phyloP scores from a whole-genome alignment of 176 grass and related monocot species.

The Panicum miliaceum region DNA sequence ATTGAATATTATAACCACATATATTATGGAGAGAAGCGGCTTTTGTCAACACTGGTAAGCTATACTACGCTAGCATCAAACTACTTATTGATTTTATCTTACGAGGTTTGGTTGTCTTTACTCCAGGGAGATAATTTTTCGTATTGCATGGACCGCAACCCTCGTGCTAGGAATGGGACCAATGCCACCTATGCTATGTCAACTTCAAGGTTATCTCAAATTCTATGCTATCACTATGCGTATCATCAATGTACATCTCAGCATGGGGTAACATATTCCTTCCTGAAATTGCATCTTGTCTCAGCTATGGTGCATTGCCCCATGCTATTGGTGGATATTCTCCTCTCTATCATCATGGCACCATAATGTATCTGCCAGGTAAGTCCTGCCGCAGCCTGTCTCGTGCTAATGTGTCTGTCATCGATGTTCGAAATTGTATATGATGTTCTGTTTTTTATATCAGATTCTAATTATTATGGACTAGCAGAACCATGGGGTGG shows the following conservation, averaged over 20 bases:
- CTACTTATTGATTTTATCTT: background rate
- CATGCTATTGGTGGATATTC: background rate
- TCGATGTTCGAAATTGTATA: background rate
- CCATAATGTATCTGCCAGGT: constrained; percentile 16
- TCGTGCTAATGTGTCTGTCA: background rate
- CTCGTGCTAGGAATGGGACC: constrained; percentile 35
- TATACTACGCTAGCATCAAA: background rate
- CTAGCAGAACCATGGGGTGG: background rate
- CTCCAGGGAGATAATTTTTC: constrained; percentile 44
- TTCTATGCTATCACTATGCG: background rate
- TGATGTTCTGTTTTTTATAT: background rate
- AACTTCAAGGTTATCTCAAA: constrained; percentile 31
- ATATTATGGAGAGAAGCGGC: background rate
- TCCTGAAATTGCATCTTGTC: background rate
- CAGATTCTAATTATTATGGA: constrained; percentile 38
- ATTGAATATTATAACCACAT: constrained; percentile 26
- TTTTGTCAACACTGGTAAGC: constrained; percentile 31
- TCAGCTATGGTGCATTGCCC: constrained; percentile 20
- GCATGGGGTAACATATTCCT: background rate
- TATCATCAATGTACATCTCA: background rate
- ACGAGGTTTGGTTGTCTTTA: background rate
- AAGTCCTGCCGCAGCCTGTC: background rate
- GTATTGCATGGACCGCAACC: constrained; percentile 38
- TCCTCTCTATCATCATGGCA: constrained; percentile 33
- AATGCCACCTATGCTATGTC: constrained; percentile 32